A percentile compares a stretch with the other conserved stretches of the same genome.
Evolutionary conservation across 1,139 yeast genomes (phyloP).

Genomic region (Diutina sp.): DNA sequence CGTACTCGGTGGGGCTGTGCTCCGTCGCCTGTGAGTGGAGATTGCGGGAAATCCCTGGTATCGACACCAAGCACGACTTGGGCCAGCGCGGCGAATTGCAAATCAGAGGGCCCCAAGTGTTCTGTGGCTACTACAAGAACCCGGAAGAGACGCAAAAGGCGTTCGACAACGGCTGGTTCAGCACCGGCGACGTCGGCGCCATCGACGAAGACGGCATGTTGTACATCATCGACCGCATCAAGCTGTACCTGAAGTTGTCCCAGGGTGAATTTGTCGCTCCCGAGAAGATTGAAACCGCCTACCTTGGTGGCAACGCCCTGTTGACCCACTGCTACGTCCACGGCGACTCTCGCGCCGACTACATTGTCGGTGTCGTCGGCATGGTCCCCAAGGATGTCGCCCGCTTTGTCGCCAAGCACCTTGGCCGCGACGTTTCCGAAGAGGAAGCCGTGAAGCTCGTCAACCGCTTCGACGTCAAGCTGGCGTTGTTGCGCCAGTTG

Average conservation of each 20-base stretch:
- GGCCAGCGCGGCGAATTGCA: constrained; percentile 22
- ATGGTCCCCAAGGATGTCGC: constrained; percentile 16
- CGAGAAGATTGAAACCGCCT: constrained; percentile 59
- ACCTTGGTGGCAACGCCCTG: constrained; percentile 19
- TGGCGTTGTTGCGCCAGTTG: background rate
- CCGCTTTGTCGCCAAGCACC: background rate
- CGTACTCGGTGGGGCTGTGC: background rate
- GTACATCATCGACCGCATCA: constrained; percentile 58
- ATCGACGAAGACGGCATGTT: constrained; percentile 35
- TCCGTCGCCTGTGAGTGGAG: background rate
- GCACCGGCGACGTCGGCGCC: constrained; percentile 63
- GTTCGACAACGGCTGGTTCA: constrained; percentile 57
- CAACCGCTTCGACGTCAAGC: background rate
- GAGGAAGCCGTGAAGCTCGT: background rate
- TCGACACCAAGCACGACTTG: background rate
- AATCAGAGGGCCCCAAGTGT: constrained; percentile 28
- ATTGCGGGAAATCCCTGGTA: background rate
- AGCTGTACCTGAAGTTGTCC: constrained; percentile 68
- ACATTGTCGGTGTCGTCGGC: constrained; percentile 38
- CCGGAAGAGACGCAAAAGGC: constrained; percentile 24
- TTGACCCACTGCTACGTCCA: constrained; percentile 14
- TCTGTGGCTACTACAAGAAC: constrained; percentile 23
- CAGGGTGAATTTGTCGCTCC: constrained; percentile 81
- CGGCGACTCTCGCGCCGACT: constrained; percentile 39
- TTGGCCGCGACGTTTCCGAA: background rate